Conservation (phyloP, 257 asterid species). For the Galeopsis tetrahit region DNA sequence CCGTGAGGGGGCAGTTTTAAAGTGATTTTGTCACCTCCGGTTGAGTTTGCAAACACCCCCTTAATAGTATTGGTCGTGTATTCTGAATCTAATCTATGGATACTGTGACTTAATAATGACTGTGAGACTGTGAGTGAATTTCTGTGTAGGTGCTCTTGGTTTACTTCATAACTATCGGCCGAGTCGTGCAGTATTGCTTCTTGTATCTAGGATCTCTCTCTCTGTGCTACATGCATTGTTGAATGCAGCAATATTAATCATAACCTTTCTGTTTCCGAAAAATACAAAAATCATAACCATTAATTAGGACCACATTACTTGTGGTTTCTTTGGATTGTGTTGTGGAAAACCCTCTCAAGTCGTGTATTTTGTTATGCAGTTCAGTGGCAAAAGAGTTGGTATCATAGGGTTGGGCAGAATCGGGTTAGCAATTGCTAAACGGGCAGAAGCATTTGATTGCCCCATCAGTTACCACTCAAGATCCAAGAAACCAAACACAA, state of each 20-base stretch:
- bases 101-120: not conserved
- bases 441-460: slow-evolving; percentile 75
- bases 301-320: too few species aligned
- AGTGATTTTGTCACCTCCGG: too few species aligned
- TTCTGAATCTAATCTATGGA: not conserved
- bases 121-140: slow-evolving; percentile 12
- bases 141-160: not conserved
- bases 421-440: slow-evolving; percentile 74
- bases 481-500: slow-evolving; percentile 54
- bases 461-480: slow-evolving; percentile 73
- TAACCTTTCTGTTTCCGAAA: too few species aligned
- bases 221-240: not conserved
- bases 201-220: not conserved
- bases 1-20: too few species aligned
- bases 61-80: not conserved
- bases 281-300: too few species aligned
- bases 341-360: not conserved
- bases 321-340: not conserved
- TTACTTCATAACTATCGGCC: not conserved
- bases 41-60: not conserved
- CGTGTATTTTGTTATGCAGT: slow-evolving; percentile 51
- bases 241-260: too few species aligned
- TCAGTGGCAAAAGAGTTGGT: slow-evolving; percentile 77
- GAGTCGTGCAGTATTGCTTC: slow-evolving; percentile 4
- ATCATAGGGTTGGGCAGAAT: slow-evolving; percentile 82